Evolutionary conservation across 176 grass and related monocot species (phyloP), one percentile per base, ranked within the genome.

Genomic region (Oryza rufipogon): DNA sequence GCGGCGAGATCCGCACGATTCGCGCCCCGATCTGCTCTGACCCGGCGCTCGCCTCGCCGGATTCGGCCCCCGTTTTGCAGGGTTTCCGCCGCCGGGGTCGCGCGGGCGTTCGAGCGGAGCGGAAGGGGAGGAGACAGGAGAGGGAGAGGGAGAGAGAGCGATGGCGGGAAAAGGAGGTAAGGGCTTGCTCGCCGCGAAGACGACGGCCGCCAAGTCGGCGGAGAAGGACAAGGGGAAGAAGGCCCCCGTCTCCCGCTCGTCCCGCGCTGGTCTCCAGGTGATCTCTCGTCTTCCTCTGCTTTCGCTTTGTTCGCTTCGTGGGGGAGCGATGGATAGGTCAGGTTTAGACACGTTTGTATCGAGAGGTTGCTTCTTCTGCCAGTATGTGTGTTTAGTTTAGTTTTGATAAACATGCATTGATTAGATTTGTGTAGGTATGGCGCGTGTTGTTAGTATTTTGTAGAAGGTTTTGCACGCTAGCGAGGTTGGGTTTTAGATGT

Each of bases 171-270:
- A 92, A 76, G 90, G 90, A 80, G 90, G 90, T 0, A 92, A 92
- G 66, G 90, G 90, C 0, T 38, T 92, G 54, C 87, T 92, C 69
- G 90, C 90, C 30, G 90, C 90, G 39, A 92, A 92, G 87, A 92
- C 91, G 19, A 92, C 91, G 85, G 91, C 91, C 1, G 88, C 91
- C 34, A 92, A 90, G 84, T 69, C 89, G 2, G 81, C 80, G 3
- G 90, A 92, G 75, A 92, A 92, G 91, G 91, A 92, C 54, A 92
- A 92, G 87, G 90, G 88, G 71, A 92, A 92, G 88, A 92, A 92
- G 88, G 85, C 88, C 30, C 87, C 91, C 9, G 69, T 92, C 39
- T 92, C 91, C 11, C 87, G 91, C 48, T 92, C 91, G 63, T 87
- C 91, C 54, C 91, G 91, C 73, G 91, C 91, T 23, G 91, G 91